Percentiles rank a stretch among this genome's conserved stretches.
These are phyloP conservation scores for Ophiocordyceps camponoti-leonardi DNA, from an alignment of 2,329 filamentous ascomycete species.

Conservation along the genomic window DNA sequence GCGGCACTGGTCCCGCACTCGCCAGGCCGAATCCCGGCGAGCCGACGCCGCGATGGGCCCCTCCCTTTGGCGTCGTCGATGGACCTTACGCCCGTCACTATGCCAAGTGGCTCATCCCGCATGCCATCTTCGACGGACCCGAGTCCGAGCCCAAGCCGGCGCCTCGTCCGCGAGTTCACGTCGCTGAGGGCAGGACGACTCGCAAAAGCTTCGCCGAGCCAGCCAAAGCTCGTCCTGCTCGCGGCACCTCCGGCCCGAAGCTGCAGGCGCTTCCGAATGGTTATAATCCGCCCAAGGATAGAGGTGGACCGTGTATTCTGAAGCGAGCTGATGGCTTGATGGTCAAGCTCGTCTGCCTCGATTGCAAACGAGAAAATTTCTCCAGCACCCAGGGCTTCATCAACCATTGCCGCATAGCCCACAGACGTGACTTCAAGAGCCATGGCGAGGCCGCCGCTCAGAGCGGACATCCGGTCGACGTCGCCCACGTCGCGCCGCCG, in stretches of 20 bases:
- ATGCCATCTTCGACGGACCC: constrained; percentile 66
- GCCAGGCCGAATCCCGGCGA: constrained; percentile 38
- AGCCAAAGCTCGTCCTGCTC: constrained; percentile 28
- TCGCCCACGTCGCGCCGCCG: constrained; percentile 6
- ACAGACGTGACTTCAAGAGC: constrained; percentile 84
- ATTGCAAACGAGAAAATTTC: constrained; percentile 82
- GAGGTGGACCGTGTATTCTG: constrained; percentile 66
- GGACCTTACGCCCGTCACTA: constrained; percentile 92
- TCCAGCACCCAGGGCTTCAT: constrained; percentile 98
- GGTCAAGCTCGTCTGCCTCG: constrained; percentile 79
- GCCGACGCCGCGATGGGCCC: constrained; percentile 56
- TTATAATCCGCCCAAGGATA: constrained; percentile 60
- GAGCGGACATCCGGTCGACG: constrained; percentile 67
- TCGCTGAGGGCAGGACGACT: constrained; percentile 57
- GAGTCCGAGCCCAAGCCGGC: constrained; percentile 27
- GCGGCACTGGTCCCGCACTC: constrained; percentile 57
- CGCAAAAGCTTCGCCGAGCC: constrained; percentile 46
- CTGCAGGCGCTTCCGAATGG: constrained; percentile 53
- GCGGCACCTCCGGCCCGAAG: constrained; percentile 38
- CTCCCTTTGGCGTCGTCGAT: constrained; percentile 79
- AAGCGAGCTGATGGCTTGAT: constrained; percentile 72
- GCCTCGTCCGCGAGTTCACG: constrained; percentile 24
- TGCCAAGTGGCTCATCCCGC: constrained; percentile 84
- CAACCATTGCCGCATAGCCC: constrained; percentile 94
- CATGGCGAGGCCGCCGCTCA: constrained; percentile 86